Evolutionary conservation across 129 eudicot genomes (phyloP).

Genomic region (Dittrichia graveolens): DNA sequence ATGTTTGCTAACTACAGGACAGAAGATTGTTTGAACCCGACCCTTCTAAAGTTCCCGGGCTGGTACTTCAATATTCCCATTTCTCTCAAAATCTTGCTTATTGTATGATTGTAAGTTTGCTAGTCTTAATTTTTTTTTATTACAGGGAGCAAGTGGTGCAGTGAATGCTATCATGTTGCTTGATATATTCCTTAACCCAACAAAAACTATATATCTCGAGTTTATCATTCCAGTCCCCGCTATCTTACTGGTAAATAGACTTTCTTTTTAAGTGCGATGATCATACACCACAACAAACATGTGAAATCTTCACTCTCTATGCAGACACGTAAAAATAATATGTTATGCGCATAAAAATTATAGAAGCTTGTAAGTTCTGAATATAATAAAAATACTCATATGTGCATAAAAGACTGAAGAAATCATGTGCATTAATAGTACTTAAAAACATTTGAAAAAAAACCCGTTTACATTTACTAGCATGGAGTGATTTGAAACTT

Average conservation of each 20-base stretch:
- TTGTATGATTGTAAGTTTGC: slow-evolving; percentile 1
- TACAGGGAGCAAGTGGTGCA: slow-evolving; percentile 93
- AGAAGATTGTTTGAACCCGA: slow-evolving; percentile 36
- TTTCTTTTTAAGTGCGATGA: slow-evolving; percentile 9
- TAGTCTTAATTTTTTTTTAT: slow-evolving; percentile 10
- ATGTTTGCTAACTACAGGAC: slow-evolving; percentile 36
- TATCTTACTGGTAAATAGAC: slow-evolving; percentile 56
- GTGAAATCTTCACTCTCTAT: no score
- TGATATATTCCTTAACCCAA: slow-evolving; percentile 76
- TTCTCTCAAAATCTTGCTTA: background rate
- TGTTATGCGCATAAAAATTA: no score
- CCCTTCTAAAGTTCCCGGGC: slow-evolving; percentile 56
- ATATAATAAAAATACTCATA: no score
- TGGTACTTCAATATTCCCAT: slow-evolving; percentile 43
- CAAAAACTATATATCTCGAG: slow-evolving; percentile 53
- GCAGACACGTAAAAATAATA: no score
- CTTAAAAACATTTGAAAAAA: no score
- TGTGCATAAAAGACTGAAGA: no score
- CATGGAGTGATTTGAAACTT: no score
- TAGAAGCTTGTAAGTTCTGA: no score
- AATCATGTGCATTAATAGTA: no score
- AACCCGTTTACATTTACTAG: no score
- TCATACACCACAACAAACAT: no score
- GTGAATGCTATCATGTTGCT: slow-evolving; percentile 87
- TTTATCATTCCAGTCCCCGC: slow-evolving; percentile 89